Percentiles rank a stretch among this genome's conserved stretches.
Conservation (phyloP, 805 yeast genomes). For the Ogataea paradorogensis region DNA sequence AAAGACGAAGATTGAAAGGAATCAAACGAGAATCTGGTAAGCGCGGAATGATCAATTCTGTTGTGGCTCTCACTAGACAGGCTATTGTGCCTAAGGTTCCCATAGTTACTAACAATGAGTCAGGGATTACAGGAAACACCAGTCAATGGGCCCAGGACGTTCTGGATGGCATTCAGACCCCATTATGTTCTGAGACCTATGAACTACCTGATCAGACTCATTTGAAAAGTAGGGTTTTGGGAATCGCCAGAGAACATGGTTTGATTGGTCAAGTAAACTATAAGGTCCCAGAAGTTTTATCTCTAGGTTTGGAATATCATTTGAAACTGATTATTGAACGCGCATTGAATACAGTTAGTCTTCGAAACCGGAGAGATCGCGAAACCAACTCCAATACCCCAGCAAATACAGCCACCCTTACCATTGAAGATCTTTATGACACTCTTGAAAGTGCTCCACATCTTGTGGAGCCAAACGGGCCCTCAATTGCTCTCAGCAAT, state of each 20-base stretch:
- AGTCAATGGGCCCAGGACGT: constrained; percentile 92
- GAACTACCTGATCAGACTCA: constrained; percentile 80
- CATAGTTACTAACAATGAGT: constrained; percentile 44
- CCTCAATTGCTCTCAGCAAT: constrained; percentile 47
- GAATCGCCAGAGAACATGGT: constrained; percentile 88
- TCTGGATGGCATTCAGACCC: constrained; percentile 77
- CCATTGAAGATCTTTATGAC: constrained; percentile 65
- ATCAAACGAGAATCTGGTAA: constrained; percentile 84
- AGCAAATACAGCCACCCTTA: constrained; percentile 40
- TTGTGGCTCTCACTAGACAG: constrained; percentile 66
- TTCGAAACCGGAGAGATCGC: constrained; percentile 43
- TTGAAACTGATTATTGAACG: constrained; percentile 70
- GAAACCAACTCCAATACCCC: constrained; percentile 4
- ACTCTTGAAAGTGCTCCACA: constrained; percentile 64
- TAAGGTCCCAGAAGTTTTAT: constrained; percentile 73
- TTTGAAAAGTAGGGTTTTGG: constrained; percentile 65
- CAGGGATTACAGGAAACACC: constrained; percentile 38
- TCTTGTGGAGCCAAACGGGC: constrained; percentile 65
- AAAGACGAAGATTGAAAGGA: constrained; percentile 77
- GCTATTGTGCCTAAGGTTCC: constrained; percentile 84
- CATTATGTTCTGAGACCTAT: constrained; percentile 70
- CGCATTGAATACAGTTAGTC: constrained; percentile 68
- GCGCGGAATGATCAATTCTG: constrained; percentile 66
- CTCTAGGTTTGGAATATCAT: constrained; percentile 80
- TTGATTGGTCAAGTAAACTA: constrained; percentile 74